Base-by-base conservation (phyloP, 2,329 filamentous ascomycete genomes). In the Alternaria sp. region DNA sequence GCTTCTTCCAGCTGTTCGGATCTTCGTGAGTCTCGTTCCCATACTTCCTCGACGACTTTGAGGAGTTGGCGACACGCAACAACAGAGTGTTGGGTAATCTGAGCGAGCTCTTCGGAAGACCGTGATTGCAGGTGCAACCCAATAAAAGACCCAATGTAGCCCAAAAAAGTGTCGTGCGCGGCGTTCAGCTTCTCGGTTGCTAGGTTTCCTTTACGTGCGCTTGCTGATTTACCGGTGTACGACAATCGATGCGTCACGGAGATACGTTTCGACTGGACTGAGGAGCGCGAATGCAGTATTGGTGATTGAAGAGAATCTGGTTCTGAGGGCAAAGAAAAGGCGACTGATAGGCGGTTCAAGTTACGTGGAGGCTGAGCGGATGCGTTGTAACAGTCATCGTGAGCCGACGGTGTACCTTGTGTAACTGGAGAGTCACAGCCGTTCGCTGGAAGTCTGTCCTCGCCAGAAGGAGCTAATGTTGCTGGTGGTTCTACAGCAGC, bases 91-190 rank as follows among this genome's bases (percentile, higher is more conserved):
- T 91, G 89, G 46, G 96, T 94, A 14, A 91, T 93, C 10, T 88
- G 80, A 31, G 93, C 87, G 48, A 98, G 84, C 74, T 97, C 93
- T 1, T 90, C 87, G 8, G 92, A 90, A 7, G 93, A 95, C 62
- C 95, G 90, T n/a, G 93, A 95, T 75, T 97, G 93, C 60, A 97
- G 83, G 77, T 97, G 92, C 55, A 97, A 84, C 14, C 95, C 95
- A 74, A 98, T 94, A 75, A 98, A 97, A 4, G 92, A 96, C 50
- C 92, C 94, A 51, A 99, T 86, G 72, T 93, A 90, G 6, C 93
- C 95, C 52, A 99, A 81, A 72, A 98, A 97, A 7, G 86, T 87
- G 79, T 98, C 93, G 79, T 97, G 93, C 50, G 88, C 90, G 49
- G 85, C 83, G 70, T 88, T 90, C 48, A 98, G 85, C 67, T 89